Evolutionary conservation across 805 yeast species (phyloP).

Genomic region (Blastobotrys chiropterorum): DNA sequence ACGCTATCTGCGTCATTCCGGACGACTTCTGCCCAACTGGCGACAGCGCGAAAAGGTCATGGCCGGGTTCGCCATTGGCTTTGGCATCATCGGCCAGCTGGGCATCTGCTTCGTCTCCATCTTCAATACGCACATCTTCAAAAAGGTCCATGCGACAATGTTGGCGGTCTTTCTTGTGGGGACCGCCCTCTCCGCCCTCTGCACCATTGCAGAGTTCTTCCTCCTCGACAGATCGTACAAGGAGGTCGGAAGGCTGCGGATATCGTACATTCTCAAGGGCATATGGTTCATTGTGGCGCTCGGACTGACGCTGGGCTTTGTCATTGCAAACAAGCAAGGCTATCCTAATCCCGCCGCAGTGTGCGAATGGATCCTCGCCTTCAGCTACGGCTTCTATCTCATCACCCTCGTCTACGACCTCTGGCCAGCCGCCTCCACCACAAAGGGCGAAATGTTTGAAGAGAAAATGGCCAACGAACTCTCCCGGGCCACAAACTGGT

Average conservation of each 20-base stretch:
- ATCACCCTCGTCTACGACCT: conserved; percentile 63
- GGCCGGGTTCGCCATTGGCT: conserved; percentile 39
- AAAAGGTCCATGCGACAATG: conserved; percentile 51
- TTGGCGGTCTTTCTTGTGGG: conserved; percentile 67
- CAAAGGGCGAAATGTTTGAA: conserved; percentile 23
- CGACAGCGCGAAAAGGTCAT: conserved; percentile 38
- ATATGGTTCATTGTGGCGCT: conserved; percentile 64
- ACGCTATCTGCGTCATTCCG: conserved; percentile 50
- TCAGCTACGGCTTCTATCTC: conserved; percentile 70
- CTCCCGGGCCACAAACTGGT: background rate
- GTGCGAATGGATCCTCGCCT: conserved; percentile 85
- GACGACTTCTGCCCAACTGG: conserved; percentile 49
- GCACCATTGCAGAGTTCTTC: conserved; percentile 40
- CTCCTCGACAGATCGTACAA: conserved; percentile 41
- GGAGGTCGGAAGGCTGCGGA: conserved; percentile 30
- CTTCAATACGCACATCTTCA: conserved; percentile 57
- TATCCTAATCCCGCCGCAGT: conserved; percentile 47
- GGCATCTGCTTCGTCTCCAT: conserved; percentile 71
- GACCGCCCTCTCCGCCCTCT: conserved; percentile 47
- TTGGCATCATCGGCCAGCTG: conserved; percentile 55
- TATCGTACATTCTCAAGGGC: conserved; percentile 45
- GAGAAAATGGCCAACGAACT: conserved; percentile 3
- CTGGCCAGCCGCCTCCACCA: conserved; percentile 49
- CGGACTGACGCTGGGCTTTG: conserved; percentile 64
- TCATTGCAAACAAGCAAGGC: conserved; percentile 32